These are phyloP conservation scores for Pleurostoma richardsiae DNA, from an alignment of 2,329 filamentous ascomycete species.

Conservation along the genomic window DNA sequence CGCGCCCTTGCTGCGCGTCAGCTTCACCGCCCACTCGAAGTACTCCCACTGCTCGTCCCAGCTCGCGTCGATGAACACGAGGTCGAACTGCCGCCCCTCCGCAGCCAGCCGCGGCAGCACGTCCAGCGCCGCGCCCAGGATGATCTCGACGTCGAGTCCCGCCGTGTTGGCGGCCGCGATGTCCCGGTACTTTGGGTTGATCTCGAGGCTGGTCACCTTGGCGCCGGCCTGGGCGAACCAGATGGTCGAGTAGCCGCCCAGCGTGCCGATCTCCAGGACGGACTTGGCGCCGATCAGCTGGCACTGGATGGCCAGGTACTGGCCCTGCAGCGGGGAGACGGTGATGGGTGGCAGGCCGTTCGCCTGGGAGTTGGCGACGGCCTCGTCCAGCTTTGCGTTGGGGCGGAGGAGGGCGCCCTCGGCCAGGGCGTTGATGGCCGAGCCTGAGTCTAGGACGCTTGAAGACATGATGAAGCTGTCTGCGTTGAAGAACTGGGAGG, in stretches of 20 bases:
- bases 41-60: conserved; percentile 44
- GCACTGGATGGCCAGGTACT: conserved; percentile 31
- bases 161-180: conserved; percentile 41
- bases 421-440: conserved; percentile 9
- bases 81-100: conserved; percentile 38
- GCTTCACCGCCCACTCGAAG: conserved; percentile 36
- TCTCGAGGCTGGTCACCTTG: conserved; percentile 47
- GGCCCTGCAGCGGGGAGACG: conserved; percentile 26
- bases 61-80: conserved; percentile 50
- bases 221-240: conserved; percentile 38
- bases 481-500: no score
- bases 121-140: conserved; percentile 38
- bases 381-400: conserved; percentile 18
- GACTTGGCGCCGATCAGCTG: conserved; percentile 25
- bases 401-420: conserved; percentile 10
- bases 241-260: conserved; percentile 49
- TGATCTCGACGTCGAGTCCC: conserved; percentile 36
- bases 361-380: conserved; percentile 22
- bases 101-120: conserved; percentile 26
- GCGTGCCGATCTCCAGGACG: conserved; percentile 48
- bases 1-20: conserved; percentile 31
- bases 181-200: conserved; percentile 35
- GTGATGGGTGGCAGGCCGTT: conserved; percentile 30
- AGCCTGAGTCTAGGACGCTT: neutral
- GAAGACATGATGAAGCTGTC: neutral